Evolutionary conservation across 1,284 basidiomycete genomes (phyloP), one percentile per base, ranked within the genome.

Genomic region (Trametes hirsuta): DNA sequence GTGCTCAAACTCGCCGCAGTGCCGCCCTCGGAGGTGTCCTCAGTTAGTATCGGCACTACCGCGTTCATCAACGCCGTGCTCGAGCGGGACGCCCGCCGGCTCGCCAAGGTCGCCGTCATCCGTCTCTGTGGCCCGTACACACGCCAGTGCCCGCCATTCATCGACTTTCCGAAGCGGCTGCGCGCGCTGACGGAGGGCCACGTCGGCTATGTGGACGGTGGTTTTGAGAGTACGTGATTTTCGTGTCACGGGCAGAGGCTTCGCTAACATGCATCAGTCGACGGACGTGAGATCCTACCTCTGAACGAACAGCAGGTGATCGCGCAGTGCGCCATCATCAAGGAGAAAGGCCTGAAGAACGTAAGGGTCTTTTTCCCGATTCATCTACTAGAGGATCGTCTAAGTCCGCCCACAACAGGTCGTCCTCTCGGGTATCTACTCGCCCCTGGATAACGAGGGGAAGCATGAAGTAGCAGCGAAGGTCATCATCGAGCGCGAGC

Each of bases 51-150:
- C 59, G 81, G 81, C 37, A 83, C 81, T 1, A 81, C 80, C 15
- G 80, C 80, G 46, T 84, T 84, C 71, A 76, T 84, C 57, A 84
- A 85, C 61, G 83, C 84, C 0, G 78, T 85, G 1, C 71, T 85
- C 45, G 83, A 85, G 68, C 73, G 77, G 39, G 79, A 84, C 62
- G 70, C 71, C 21, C 68, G 75, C 6, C 74, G 79, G 4, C 74
- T 85, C 4, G 76, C 80, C 24, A 81, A 79, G 46, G 82, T 85
- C 1, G 83, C 83, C 0, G 80, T 85, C 52, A 73, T 85, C 37
- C 80, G 84, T 53, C 73, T 85, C n/a, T 82, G 80, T 72, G 65
- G 80, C 62, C 59, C 83, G 66, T 77, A 81, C 72, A 68, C 81
- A 51, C 54, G 77, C 69, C 53, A 79, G 53, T 71, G 73, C 51